These are phyloP conservation scores for Fimicolochytrium jonesii DNA, from an alignment of 192 early-diverging fungal species.

Conservation along the genomic window DNA sequence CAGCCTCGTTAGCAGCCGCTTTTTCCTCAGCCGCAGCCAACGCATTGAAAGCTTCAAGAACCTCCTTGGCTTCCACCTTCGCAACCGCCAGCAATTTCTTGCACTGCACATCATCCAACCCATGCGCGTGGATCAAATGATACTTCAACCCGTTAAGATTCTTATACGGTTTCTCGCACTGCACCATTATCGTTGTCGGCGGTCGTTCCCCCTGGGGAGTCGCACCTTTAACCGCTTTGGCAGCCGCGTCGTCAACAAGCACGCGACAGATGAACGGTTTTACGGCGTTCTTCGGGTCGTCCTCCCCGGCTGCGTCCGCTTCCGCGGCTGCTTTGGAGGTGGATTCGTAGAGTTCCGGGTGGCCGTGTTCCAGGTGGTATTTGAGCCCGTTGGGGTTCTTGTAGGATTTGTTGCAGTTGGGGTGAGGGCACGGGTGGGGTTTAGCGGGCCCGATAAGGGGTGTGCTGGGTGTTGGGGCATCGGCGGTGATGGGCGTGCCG, in stretches of 20 bases:
- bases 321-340: not conserved
- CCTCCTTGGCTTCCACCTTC: not conserved
- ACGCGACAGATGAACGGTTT: not conserved
- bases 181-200: constrained; percentile 45
- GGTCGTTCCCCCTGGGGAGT: no score
- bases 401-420: constrained; percentile 87
- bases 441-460: constrained; percentile 24
- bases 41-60: not conserved
- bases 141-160: constrained; percentile 96
- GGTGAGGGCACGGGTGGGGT: constrained; percentile 62
- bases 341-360: constrained; percentile 29
- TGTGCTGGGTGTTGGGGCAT: no score
- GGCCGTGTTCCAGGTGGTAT: constrained; percentile 93
- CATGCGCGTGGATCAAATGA: constrained; percentile 86
- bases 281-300: not conserved
- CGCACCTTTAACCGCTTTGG: constrained; percentile 20
- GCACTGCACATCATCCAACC: not conserved
- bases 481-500: no score
- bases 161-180: constrained; percentile 94
- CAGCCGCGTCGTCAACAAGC: not conserved
- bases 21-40: not conserved
- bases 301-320: not conserved
- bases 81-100: constrained; percentile 1
- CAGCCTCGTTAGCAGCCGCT: not conserved
- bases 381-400: constrained; percentile 98